A percentile compares a stretch with the other conserved stretches of the same genome.
Conservation (phyloP, 1,284 basidiomycete species). For the Prillingera fragicola region DNA sequence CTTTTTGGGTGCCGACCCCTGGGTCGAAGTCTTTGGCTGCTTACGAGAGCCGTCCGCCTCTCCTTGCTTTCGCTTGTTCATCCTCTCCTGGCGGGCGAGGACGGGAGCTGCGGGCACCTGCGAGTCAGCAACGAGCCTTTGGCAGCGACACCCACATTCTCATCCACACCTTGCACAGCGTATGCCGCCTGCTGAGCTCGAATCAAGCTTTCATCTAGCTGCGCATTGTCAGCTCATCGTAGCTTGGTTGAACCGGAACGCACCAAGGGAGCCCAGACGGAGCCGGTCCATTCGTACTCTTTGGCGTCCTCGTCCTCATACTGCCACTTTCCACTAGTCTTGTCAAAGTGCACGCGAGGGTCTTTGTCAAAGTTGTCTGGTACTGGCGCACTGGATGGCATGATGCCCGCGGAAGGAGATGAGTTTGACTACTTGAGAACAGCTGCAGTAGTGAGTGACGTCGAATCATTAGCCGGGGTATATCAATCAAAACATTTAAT, state of each 20-base stretch:
- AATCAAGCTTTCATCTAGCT: slow-evolving; percentile 75
- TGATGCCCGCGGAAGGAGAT: too few species aligned
- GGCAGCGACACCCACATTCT: slow-evolving; percentile 57
- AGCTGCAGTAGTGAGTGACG: too few species aligned
- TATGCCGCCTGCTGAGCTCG: slow-evolving; percentile 88
- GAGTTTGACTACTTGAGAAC: too few species aligned
- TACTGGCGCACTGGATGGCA: slow-evolving; percentile 32
- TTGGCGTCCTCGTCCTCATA: slow-evolving; percentile 81
- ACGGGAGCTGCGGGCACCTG: slow-evolving; percentile 80
- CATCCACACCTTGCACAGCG: slow-evolving; percentile 80
- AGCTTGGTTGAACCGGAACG: slow-evolving; percentile 33
- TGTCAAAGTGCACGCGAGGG: slow-evolving; percentile 67
- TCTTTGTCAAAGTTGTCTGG: slow-evolving; percentile 64
- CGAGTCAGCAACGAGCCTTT: slow-evolving; percentile 7
- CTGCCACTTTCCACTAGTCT: slow-evolving; percentile 69
- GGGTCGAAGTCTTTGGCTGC: slow-evolving; percentile 54
- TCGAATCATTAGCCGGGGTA: too few species aligned
- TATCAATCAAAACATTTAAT: too few species aligned
- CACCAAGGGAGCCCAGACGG: slow-evolving; percentile 76
- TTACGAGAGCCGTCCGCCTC: slow-evolving; percentile 40
- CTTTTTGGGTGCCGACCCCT: slow-evolving; percentile 58
- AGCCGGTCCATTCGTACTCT: slow-evolving; percentile 80
- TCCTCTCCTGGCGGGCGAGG: slow-evolving; percentile 57
- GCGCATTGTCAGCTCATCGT: neutral
- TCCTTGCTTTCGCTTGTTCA: slow-evolving; percentile 58